Percentiles rank a stretch among this genome's conserved stretches.
These are phyloP conservation scores for Trichoderma hamatum DNA, from an alignment of 2,329 filamentous ascomycete species.

Conservation along the genomic window DNA sequence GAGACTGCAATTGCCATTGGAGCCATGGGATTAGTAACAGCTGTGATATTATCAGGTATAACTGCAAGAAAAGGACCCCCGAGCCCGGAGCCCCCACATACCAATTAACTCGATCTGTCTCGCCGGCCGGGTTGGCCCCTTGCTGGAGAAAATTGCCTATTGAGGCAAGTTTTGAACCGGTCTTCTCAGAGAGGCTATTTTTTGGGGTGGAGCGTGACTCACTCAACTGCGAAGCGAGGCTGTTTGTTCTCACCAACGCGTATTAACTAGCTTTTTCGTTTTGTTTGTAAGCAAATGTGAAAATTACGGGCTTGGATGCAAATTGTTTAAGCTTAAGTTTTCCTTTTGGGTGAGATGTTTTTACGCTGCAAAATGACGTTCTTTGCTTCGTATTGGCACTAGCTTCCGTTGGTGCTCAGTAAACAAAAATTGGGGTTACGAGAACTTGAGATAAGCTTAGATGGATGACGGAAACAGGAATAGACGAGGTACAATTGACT, in stretches of 20 bases:
- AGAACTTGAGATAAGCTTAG: background rate
- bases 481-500: background rate
- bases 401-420: background rate
- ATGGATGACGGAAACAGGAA: background rate
- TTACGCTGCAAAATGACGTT: no score
- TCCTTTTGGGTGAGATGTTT: background rate
- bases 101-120: conserved; percentile 23
- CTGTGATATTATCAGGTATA: background rate
- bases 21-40: background rate
- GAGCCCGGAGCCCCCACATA: background rate
- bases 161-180: background rate
- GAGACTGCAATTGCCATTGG: background rate
- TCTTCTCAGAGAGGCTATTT: background rate
- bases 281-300: no score
- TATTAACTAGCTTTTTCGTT: no score
- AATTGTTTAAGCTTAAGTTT: background rate
- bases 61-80: background rate
- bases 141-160: conserved; percentile 3
- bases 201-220: background rate
- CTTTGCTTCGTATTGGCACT: background rate
- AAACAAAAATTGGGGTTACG: background rate
- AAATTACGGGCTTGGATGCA: conserved; percentile 6
- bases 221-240: no score
- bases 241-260: no score
- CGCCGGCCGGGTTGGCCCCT: conserved; percentile 13